Conservation (phyloP, 1,284 basidiomycete genomes). For the Schizophyllum commune region DNA sequence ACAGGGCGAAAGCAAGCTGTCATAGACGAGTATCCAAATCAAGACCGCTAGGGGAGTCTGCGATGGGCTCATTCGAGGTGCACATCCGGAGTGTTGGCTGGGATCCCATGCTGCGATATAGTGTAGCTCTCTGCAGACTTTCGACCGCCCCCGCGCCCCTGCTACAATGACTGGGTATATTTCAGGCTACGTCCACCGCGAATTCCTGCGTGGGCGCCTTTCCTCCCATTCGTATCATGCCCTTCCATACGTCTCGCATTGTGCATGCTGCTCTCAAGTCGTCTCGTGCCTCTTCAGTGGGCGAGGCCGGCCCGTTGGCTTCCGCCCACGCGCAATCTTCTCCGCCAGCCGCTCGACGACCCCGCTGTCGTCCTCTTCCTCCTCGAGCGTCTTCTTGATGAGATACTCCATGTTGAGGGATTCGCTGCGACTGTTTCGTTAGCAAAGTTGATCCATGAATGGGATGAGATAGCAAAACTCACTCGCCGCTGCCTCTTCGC, state of each 20-base stretch:
- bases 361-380: slow-evolving; percentile 43
- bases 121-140: too few relatives aligned
- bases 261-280: background rate
- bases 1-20: background rate
- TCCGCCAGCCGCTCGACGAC: slow-evolving; percentile 54
- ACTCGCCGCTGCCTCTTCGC: slow-evolving; percentile 37
- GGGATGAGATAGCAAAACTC: background rate
- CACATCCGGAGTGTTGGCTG: background rate
- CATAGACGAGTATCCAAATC: background rate
- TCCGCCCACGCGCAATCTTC: slow-evolving; percentile 45
- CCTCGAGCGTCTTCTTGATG: slow-evolving; percentile 68
- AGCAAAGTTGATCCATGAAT: background rate
- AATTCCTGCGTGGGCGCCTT: background rate
- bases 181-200: too few relatives aligned
- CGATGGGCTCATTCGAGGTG: background rate
- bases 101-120: too few relatives aligned
- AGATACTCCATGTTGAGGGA: slow-evolving; percentile 77
- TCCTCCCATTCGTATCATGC: background rate
- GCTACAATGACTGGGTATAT: too few relatives aligned
- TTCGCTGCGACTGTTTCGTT: slow-evolving; percentile 19
- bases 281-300: slow-evolving; percentile 62
- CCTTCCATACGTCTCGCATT: background rate
- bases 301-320: slow-evolving; percentile 34
- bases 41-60: background rate
- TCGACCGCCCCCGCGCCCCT: too few relatives aligned